Evolutionary conservation across 495 filamentous ascomycete species (phyloP).

Genomic region (Penicillium odoratum): DNA sequence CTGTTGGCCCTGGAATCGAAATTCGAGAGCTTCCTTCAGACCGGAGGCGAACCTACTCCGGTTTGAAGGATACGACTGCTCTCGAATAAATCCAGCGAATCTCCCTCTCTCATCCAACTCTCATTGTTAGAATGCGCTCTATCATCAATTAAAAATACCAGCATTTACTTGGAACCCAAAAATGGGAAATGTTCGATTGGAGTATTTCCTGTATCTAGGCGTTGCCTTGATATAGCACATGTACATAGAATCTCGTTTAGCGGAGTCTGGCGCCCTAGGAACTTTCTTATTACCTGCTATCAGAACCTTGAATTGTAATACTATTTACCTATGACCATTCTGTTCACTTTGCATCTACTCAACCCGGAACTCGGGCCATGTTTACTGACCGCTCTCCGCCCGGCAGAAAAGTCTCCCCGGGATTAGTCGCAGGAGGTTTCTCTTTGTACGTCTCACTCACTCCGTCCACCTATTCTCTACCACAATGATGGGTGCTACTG

Average conservation of each 20-base stretch:
- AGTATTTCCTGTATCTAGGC: constrained; percentile 24
- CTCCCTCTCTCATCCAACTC: neutral
- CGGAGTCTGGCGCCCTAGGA: constrained; percentile 35
- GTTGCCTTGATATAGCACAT: constrained; percentile 22
- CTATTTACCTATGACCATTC: neutral
- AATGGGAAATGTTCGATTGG: constrained; percentile 23
- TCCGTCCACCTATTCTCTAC: constrained; percentile 15
- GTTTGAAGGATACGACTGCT: constrained; percentile 51
- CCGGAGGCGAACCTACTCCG: constrained; percentile 39
- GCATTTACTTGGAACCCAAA: constrained; percentile 23
- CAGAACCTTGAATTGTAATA: neutral
- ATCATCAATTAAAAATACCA: constrained; percentile 5
- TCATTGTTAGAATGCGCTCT: neutral
- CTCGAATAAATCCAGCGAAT: constrained; percentile 23
- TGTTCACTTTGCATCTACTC: neutral
- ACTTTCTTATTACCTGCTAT: constrained; percentile 20
- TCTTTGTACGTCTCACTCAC: constrained; percentile 1
- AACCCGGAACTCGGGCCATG: constrained; percentile 1
- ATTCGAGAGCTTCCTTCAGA: constrained; percentile 55
- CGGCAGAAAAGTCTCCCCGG: constrained; percentile 41
- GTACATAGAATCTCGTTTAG: constrained; percentile 38
- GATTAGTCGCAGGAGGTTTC: constrained; percentile 8
- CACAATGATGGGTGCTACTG: constrained; percentile 41
- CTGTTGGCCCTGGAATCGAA: constrained; percentile 68
- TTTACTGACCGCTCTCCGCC: constrained; percentile 29